phyloP scores from a whole-genome alignment of 805 yeast species.

The Teunomyces atbi region DNA sequence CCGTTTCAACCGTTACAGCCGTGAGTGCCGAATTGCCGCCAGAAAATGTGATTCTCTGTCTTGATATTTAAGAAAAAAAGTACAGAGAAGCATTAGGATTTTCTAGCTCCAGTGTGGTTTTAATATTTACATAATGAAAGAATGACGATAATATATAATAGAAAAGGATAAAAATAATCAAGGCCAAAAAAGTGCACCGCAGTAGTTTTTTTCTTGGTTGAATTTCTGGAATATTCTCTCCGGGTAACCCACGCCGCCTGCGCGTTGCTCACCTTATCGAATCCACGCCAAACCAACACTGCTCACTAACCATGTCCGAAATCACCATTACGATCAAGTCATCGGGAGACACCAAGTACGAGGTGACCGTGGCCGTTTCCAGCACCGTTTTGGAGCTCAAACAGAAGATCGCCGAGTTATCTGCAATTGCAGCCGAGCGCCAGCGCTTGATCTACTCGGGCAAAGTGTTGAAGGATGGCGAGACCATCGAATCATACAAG shows the following conservation, averaged over 20 bases:
- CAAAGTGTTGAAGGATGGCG: slow-evolving; percentile 82
- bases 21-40: neutral
- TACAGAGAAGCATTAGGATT: neutral
- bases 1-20: neutral
- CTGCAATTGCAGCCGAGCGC: slow-evolving; percentile 69
- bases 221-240: slow-evolving; percentile 3
- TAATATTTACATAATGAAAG: neutral
- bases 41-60: neutral
- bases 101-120: neutral
- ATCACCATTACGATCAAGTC: slow-evolving; percentile 38
- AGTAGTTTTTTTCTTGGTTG: neutral
- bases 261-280: neutral
- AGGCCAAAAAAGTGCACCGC: no score
- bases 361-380: slow-evolving; percentile 52
- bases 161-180: no score
- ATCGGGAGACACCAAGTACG: slow-evolving; percentile 79
- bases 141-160: neutral
- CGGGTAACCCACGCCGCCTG: slow-evolving; percentile 2
- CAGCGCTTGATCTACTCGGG: slow-evolving; percentile 94
- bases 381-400: slow-evolving; percentile 70
- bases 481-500: slow-evolving; percentile 71
- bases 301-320: slow-evolving; percentile 20
- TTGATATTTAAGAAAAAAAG: neutral
- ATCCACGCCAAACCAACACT: neutral
- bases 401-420: slow-evolving; percentile 53